A percentile compares a stretch with the other conserved stretches of the same genome.
These are phyloP conservation scores for Scutellospora calospora DNA, from an alignment of 371 early-diverging fungal genomes.

Conservation along the genomic window DNA sequence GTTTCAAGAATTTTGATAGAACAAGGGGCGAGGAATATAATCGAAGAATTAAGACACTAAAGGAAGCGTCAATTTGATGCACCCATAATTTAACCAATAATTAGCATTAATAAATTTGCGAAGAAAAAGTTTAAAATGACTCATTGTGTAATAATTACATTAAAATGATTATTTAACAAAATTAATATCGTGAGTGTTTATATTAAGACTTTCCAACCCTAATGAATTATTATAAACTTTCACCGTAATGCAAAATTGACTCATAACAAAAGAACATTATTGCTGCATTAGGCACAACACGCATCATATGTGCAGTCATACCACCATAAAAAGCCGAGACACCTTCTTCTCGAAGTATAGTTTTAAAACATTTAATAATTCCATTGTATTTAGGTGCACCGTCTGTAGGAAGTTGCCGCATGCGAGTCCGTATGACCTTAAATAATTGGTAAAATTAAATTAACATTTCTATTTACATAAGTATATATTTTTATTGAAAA, in stretches of 20 bases:
- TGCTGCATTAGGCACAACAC: conserved; percentile 96
- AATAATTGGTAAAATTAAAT: neutral
- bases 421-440: conserved; percentile 78
- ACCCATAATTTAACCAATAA: too few species aligned
- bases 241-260: conserved; percentile 71
- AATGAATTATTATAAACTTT: neutral
- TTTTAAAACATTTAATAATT: conserved; percentile 71
- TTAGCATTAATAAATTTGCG: too few species aligned
- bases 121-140: too few species aligned
- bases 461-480: neutral
- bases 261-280: conserved; percentile 96
- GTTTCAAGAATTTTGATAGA: conserved; percentile 47
- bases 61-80: neutral
- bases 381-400: conserved; percentile 78
- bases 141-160: too few species aligned
- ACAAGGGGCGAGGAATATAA: conserved; percentile 53
- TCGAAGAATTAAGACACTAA: conserved; percentile 43
- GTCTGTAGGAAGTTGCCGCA: conserved; percentile 81
- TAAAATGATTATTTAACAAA: too few species aligned
- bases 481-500: neutral
- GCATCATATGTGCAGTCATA: conserved; percentile 91
- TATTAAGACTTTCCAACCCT: too few species aligned
- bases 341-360: conserved; percentile 89
- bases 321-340: conserved; percentile 91
- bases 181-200: too few species aligned